Evolutionary conservation across 805 yeast genomes (phyloP).

Genomic region (Candida chilensis): DNA sequence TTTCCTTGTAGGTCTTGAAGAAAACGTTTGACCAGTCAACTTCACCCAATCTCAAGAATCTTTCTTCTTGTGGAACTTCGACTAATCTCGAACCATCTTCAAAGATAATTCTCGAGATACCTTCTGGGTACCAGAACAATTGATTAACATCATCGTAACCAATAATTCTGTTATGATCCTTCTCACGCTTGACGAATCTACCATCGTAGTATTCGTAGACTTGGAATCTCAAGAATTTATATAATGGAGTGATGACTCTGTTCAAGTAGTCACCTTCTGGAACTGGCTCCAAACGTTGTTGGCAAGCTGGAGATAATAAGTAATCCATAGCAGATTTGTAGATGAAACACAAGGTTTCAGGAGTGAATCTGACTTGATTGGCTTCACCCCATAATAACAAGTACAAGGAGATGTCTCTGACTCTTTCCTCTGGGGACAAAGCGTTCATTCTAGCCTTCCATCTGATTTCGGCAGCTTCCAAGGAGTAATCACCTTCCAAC

Average conservation of each 20-base stretch:
- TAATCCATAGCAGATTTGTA: constrained; percentile 94
- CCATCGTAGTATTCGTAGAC: constrained; percentile 78
- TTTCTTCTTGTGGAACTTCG: constrained; percentile 83
- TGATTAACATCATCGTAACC: constrained; percentile 99
- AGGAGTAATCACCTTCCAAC: constrained; percentile 76
- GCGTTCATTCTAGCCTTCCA: constrained; percentile 79
- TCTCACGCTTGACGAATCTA: constrained; percentile 76
- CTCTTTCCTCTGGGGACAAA: constrained; percentile 68
- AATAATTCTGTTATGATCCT: constrained; percentile 69
- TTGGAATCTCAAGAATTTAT: constrained; percentile 69
- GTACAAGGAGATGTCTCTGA: constrained; percentile 70
- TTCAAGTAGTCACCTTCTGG: constrained; percentile 90
- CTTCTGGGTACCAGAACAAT: constrained; percentile 99
- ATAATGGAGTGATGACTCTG: constrained; percentile 87
- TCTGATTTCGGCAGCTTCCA: constrained; percentile 76
- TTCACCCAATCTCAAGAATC: constrained; percentile 85
- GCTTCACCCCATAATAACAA: constrained; percentile 86
- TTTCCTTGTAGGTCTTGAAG: constrained; percentile 92
- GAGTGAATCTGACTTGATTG: constrained; percentile 87
- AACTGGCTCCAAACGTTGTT: constrained; percentile 74
- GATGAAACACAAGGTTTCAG: constrained; percentile 65
- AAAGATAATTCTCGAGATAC: constrained; percentile 84
- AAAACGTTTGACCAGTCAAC: constrained; percentile 88
- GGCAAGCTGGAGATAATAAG: constrained; percentile 81
- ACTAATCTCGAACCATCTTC: constrained; percentile 90